Evolutionary conservation across 2,329 filamentous ascomycete species (phyloP), one percentile per base, ranked within the genome.

Genomic region (Tolypocladium ophioglossoides): DNA sequence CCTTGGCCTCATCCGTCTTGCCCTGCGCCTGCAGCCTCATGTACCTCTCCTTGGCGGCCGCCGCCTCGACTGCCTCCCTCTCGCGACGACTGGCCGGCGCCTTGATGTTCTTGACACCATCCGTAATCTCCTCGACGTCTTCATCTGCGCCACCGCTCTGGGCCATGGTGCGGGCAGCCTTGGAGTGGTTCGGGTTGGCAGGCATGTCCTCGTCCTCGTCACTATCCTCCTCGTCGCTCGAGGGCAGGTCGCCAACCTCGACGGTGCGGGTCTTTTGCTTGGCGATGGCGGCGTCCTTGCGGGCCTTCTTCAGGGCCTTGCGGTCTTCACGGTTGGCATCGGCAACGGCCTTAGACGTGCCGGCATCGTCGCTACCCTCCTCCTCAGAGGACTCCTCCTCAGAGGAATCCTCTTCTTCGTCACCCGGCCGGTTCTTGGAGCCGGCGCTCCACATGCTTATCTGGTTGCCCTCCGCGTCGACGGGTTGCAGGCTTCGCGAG

Each of bases 1-100:
- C 86, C 69, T 89, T 87, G 50, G 92, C 91, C 78, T 96, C 89
- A 57, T 99, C 94, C 47, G 94, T 97, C 83, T 97, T 97, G 65
- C 92, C 92, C 66, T 91, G 87, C 55, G 91, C 89, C 66, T 96
- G 92, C 63, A 96, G 71, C 74, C 95, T 95, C 77, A 90, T 82
- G 67, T 96, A 96, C 61, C 85, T 81, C 76, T 96, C 91, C 70
- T 91, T 91, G 34, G 89, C 90, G 68, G 92, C 87, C 58, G 87
- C 85, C 1, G 91, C 91, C 73, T 96, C 87, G 37, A 94, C 66
- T 2, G 91, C 88, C 75, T 97, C 80, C 63, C 80, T 69, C 73
- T 84, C 78, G 69, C 80, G 72, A 53, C 78, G 70, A 66, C 71
- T 81, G 57, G 63, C 65, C 34, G 69, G 66, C 44, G 79, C 68